Conservation (phyloP, 176 grass and related monocot genomes). For the Dendrocalamus sinicus region DNA sequence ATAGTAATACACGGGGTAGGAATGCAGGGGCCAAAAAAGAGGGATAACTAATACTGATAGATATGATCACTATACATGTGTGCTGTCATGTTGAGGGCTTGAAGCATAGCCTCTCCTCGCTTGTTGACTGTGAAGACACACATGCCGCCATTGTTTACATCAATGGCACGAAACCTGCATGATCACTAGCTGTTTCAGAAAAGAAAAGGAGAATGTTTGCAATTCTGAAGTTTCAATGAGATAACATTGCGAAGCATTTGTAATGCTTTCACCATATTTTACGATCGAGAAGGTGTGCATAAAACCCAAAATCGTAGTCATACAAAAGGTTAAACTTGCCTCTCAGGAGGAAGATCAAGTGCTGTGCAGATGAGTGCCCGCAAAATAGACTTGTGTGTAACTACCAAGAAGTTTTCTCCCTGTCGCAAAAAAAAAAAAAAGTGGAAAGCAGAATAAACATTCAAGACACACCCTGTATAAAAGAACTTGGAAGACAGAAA, state of each 20-base stretch:
- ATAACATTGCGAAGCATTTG: not conserved
- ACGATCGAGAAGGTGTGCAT: not conserved
- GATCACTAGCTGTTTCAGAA: slow-evolving; percentile 14
- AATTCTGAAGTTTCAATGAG: not conserved
- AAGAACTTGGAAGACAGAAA: not conserved
- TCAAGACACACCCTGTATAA: not conserved
- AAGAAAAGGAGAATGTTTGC: not conserved
- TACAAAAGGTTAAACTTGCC: slow-evolving; percentile 46
- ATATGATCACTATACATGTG: slow-evolving; percentile 79
- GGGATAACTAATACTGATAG: slow-evolving; percentile 53
- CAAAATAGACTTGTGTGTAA: slow-evolving; percentile 89
- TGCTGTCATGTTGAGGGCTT: slow-evolving; percentile 82
- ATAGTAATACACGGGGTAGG: not conserved
- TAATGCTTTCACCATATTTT: not conserved
- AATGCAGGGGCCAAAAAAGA: slow-evolving; percentile 1
- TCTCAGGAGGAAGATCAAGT: slow-evolving; percentile 71
- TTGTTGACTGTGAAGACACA: slow-evolving; percentile 78
- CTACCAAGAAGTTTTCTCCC: slow-evolving; percentile 72
- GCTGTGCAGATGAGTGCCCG: slow-evolving; percentile 78
- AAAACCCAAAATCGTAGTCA: slow-evolving; percentile 2
- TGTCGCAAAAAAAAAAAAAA: slow-evolving; percentile 18
- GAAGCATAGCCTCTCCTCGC: slow-evolving; percentile 79
- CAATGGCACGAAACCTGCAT: slow-evolving; percentile 71
- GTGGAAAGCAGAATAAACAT: not conserved
- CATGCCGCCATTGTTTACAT: slow-evolving; percentile 86